A percentile compares a stretch with the other conserved stretches of the same genome.
Conservation (phyloP, 306 rosid genomes). For the Biancaea sappan region DNA sequence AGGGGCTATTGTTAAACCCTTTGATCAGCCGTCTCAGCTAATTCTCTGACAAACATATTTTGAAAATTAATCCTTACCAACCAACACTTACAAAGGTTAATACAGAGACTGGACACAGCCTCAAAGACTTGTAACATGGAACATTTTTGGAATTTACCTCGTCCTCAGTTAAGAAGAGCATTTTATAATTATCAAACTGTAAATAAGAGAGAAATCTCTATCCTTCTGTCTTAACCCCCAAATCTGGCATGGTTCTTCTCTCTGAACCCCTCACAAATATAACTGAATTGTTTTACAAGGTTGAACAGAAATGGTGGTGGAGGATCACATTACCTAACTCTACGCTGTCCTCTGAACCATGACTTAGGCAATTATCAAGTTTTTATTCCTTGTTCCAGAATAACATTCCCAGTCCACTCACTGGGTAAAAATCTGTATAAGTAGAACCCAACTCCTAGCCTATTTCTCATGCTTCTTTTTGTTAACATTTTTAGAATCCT, state of each 20-base stretch:
- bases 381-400: not conserved
- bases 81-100: not conserved
- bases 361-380: not conserved
- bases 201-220: not conserved
- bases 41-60: not conserved
- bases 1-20: not conserved
- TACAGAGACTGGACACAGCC: not conserved
- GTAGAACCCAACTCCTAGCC: not conserved
- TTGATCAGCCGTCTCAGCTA: not conserved
- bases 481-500: slow-evolving; percentile 56
- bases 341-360: not conserved
- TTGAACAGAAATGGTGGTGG: not conserved
- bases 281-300: not conserved
- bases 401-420: not conserved
- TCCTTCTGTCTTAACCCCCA: not conserved
- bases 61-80: not conserved
- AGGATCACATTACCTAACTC: not conserved
- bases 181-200: not conserved
- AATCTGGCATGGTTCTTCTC: not conserved
- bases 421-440: not conserved
- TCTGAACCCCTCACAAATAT: not conserved
- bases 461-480: not conserved
- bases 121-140: not conserved
- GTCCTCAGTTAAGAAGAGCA: not conserved
- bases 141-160: not conserved